Evolutionary conservation across 345 rosid genomes (phyloP).

Genomic region (Garcia nutans): DNA sequence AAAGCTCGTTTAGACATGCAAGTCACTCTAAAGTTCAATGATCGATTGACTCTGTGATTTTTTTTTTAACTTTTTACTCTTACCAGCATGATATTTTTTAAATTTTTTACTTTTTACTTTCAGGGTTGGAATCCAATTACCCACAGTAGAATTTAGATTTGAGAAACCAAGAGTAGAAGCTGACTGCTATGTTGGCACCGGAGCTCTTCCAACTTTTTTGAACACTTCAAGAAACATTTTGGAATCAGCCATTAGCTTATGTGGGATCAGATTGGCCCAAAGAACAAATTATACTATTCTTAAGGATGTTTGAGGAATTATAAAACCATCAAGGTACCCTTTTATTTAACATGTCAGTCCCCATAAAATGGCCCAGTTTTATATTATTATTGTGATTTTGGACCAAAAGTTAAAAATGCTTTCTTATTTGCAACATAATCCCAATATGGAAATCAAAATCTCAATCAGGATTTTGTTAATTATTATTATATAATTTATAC

Average conservation of each 20-base stretch:
- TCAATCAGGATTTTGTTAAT: too few species aligned
- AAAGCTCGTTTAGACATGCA: conserved; percentile 49
- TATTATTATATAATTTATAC: too few species aligned
- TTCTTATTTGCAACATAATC: too few species aligned
- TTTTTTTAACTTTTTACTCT: too few species aligned
- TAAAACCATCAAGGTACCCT: conserved; percentile 17
- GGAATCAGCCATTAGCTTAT: conserved; percentile 34
- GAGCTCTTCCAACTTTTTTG: conserved; percentile 52
- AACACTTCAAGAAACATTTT: conserved; percentile 39
- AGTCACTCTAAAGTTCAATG: too few species aligned
- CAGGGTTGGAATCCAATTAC: conserved; percentile 53
- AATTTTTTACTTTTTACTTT: neutral
- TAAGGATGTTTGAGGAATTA: conserved; percentile 12
- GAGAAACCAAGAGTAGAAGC: conserved; percentile 45
- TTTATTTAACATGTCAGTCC: too few species aligned
- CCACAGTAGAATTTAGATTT: conserved; percentile 48
- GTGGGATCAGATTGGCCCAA: neutral
- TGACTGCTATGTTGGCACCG: conserved; percentile 51
- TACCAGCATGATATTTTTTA: too few species aligned
- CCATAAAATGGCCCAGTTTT: too few species aligned
- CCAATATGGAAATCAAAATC: too few species aligned
- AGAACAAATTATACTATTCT: conserved; percentile 5
- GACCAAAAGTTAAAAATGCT: too few species aligned
- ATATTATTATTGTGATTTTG: too few species aligned
- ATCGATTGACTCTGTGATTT: too few species aligned